Evolutionary conservation across 2,329 filamentous ascomycete species (phyloP).

Genomic region (Phaeophleospora eucalypticola): DNA sequence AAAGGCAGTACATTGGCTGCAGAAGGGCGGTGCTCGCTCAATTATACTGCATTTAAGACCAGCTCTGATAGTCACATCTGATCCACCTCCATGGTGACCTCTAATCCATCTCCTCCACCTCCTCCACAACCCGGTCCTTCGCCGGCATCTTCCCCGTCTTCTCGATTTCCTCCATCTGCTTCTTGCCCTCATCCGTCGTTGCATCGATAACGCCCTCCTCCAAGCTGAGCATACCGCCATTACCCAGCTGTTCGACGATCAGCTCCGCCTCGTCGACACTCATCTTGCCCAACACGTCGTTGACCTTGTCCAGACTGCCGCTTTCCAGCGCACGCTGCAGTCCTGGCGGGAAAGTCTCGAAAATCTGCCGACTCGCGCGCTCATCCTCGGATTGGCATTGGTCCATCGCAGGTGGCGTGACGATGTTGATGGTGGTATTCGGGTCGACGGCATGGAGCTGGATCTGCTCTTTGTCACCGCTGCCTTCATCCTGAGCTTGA

Average conservation of each 20-base stretch:
- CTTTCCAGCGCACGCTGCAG: slow-evolving; percentile 78
- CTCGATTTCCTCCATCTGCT: slow-evolving; percentile 36
- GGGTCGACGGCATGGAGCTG: slow-evolving; percentile 88
- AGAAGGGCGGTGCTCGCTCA: no score
- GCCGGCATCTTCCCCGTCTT: slow-evolving; percentile 75
- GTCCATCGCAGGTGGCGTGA: slow-evolving; percentile 76
- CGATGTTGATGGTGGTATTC: slow-evolving; percentile 86
- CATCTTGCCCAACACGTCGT: slow-evolving; percentile 84
- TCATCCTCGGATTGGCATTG: slow-evolving; percentile 59
- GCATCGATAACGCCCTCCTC: slow-evolving; percentile 94
- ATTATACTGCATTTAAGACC: no score
- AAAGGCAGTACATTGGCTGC: no score
- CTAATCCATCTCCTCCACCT: slow-evolving; percentile 40
- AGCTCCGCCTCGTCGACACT: slow-evolving; percentile 83
- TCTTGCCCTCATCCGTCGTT: slow-evolving; percentile 45
- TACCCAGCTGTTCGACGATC: slow-evolving; percentile 71
- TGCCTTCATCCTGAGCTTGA: slow-evolving; percentile 51
- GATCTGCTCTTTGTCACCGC: slow-evolving; percentile 82
- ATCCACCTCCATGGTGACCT: no score
- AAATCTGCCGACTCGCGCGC: slow-evolving; percentile 66
- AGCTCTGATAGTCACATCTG: no score
- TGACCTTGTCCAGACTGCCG: slow-evolving; percentile 85
- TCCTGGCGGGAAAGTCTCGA: slow-evolving; percentile 76
- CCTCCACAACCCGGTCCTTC: slow-evolving; percentile 50
- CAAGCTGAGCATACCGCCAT: slow-evolving; percentile 84